Evolutionary conservation across 345 rosid species (phyloP), one percentile per base, ranked within the genome.

Genomic region (Eucalyptus fibrosa): DNA sequence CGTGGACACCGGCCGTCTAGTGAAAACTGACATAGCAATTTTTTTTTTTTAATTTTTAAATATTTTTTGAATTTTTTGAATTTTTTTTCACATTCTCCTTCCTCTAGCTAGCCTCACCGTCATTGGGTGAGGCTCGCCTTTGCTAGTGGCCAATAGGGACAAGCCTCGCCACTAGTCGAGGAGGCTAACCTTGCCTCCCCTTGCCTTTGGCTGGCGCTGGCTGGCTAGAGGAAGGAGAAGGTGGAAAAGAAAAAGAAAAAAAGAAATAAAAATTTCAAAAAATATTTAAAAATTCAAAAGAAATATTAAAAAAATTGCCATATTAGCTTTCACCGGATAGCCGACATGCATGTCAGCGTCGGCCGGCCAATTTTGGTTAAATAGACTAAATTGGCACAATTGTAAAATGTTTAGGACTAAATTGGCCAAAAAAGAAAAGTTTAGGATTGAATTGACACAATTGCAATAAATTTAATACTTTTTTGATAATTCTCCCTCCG

Each of bases 111-210:
- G 16, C 6, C 50, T 50, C 3, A 0, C 50, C 17, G 7, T 50
- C 50, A 5, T 0, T 5, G 1, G 5, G 13, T 0, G 13, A 50
- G 50, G 50, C 50, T 50, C 2, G 1, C 50, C 50, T 50, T 50
- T 0, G 6, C 6, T 0, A 50, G 1, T 50, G 50, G 50, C 17
- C 7, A 0, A 1, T 0, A 14, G 7, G 50, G 17, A 50, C 2
- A 0, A 50, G 50, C 50, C 50, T 50, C 0, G 17, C 50, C 50
- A 50, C 0, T 5, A 0, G 17, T 0, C 2, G 7, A 1, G 6
- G 17, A 14, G 50, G 50, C 7, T 14, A 0, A 50, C 50, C 50
- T 50, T 14, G 50, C 2, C 7, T 0, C 0, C 50, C 17, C 17
- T 50, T 3, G 3, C 17, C 17, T 13, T 0, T 50, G 2, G 50